phyloP scores from a whole-genome alignment of 2,329 filamentous ascomycete genomes.

The Paradendryphiella salina region DNA sequence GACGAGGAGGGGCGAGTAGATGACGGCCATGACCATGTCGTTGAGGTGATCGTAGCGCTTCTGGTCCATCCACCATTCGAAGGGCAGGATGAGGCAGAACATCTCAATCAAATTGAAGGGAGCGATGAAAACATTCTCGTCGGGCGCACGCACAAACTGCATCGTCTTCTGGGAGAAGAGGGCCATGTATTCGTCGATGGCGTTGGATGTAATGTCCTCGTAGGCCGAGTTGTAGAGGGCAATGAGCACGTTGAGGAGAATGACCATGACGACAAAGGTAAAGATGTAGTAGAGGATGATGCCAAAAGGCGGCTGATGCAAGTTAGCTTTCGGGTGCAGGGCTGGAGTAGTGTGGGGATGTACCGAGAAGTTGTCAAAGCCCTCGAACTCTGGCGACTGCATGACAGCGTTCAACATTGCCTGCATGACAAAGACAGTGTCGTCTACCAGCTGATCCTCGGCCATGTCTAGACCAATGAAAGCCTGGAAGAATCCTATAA shows the following conservation, averaged over 20 bases:
- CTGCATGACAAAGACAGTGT: conserved; percentile 74
- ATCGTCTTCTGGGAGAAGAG: conserved; percentile 93
- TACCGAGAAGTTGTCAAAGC: conserved; percentile 81
- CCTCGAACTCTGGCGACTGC: conserved; percentile 85
- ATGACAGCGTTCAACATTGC: conserved; percentile 89
- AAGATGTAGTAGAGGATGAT: conserved; percentile 97
- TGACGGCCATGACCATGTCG: conserved; percentile 79
- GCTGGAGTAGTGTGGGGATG: conserved; percentile 1
- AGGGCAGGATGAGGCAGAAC: conserved; percentile 72
- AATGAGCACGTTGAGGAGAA: conserved; percentile 94
- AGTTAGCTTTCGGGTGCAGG: conserved; percentile 7
- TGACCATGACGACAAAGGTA: conserved; percentile 94
- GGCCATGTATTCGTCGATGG: conserved; percentile 92
- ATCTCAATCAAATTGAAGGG: conserved; percentile 95
- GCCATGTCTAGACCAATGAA: conserved; percentile 90
- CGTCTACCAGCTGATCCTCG: conserved; percentile 65
- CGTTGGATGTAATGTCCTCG: conserved; percentile 89
- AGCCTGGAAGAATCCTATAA: conserved; percentile 86
- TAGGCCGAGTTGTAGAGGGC: conserved; percentile 97
- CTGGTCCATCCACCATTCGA: conserved; percentile 95
- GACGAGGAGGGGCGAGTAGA: conserved; percentile 83
- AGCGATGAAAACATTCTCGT: conserved; percentile 97
- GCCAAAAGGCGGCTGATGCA: conserved; percentile 73
- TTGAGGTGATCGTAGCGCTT: conserved; percentile 77
- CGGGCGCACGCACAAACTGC: conserved; percentile 93